phyloP scores from a whole-genome alignment of 768 basidiomycete species.

The Lepiota venenata region DNA sequence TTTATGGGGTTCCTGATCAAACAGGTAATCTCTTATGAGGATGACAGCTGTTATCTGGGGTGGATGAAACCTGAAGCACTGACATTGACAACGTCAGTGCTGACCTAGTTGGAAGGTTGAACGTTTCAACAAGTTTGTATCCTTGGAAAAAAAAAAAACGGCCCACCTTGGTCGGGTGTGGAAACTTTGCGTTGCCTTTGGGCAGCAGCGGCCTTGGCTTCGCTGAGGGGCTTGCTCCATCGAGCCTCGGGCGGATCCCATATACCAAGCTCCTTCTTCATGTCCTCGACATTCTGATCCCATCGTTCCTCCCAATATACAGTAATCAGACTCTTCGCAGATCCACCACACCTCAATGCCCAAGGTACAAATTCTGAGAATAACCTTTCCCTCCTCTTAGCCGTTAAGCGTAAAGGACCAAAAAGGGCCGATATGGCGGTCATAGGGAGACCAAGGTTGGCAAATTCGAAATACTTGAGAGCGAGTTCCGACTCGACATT shows the following conservation, averaged over 20 bases:
- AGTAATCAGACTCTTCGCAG: conserved; percentile 72
- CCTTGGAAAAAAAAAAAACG: not conserved
- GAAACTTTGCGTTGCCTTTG: conserved; percentile 17
- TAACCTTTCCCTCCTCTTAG: conserved; percentile 50
- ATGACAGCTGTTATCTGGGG: conserved; percentile 1
- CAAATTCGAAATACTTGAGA: conserved; percentile 92
- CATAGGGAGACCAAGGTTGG: conserved; percentile 89
- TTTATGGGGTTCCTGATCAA: not conserved
- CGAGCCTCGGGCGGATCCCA: conserved; percentile 76
- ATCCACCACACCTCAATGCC: conserved; percentile 83
- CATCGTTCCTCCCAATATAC: conserved; percentile 97
- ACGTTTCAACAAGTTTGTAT: not conserved
- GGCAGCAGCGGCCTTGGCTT: conserved; percentile 53
- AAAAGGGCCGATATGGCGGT: conserved; percentile 76
- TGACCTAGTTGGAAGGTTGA: not conserved
- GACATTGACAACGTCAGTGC: not conserved
- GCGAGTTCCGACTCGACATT: conserved; percentile 90
- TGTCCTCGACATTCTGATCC: conserved; percentile 76
- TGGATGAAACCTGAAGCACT: not conserved
- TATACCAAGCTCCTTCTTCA: conserved; percentile 84
- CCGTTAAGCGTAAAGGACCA: conserved; percentile 71
- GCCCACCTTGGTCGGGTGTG: not conserved
- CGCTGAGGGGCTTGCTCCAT: conserved; percentile 64
- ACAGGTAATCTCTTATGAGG: not conserved
- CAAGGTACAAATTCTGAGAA: conserved; percentile 87